Percentiles rank a stretch among this genome's conserved stretches.
Evolutionary conservation across 768 basidiomycete species (phyloP).

Genomic region (Kwoniella shandongensis): DNA sequence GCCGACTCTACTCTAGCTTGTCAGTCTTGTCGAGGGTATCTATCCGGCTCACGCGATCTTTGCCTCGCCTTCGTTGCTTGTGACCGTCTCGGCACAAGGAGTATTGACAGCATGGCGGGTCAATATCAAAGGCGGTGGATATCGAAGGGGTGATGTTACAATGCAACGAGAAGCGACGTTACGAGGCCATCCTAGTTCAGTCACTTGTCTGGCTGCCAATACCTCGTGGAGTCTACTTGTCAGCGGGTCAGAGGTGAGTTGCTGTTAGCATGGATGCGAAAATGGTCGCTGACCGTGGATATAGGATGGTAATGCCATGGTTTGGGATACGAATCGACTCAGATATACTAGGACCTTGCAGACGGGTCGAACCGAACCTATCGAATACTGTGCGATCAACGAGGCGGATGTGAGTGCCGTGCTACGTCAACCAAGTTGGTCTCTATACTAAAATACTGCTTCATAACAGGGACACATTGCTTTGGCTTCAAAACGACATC

Average conservation of each 20-base stretch:
- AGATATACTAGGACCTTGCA: slow-evolving; percentile 67
- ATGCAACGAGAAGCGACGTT: slow-evolving; percentile 67
- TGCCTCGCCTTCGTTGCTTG: slow-evolving; percentile 68
- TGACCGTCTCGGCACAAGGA: slow-evolving; percentile 77
- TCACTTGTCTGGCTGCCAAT: slow-evolving; percentile 70
- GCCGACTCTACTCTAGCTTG: slow-evolving; percentile 56
- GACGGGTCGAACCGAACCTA: slow-evolving; percentile 68
- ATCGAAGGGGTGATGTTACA: slow-evolving; percentile 41
- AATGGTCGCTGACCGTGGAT: neutral
- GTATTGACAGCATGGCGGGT: slow-evolving; percentile 82
- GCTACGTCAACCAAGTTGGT: neutral
- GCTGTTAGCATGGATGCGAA: neutral
- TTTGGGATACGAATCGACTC: slow-evolving; percentile 88
- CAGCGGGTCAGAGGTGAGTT: slow-evolving; percentile 66
- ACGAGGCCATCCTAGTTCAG: slow-evolving; percentile 71
- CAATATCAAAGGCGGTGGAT: slow-evolving; percentile 53
- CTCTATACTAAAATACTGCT: too few species aligned
- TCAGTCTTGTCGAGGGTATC: slow-evolving; percentile 74
- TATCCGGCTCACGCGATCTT: slow-evolving; percentile 73
- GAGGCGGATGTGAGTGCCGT: slow-evolving; percentile 72
- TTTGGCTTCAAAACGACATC: slow-evolving; percentile 68
- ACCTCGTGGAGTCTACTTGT: slow-evolving; percentile 78
- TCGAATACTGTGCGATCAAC: slow-evolving; percentile 74
- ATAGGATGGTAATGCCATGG: slow-evolving; percentile 73
- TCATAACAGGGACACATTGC: slow-evolving; percentile 87